phyloP scores from a whole-genome alignment of 2,329 filamentous ascomycete genomes.

The Microsporum canis region DNA sequence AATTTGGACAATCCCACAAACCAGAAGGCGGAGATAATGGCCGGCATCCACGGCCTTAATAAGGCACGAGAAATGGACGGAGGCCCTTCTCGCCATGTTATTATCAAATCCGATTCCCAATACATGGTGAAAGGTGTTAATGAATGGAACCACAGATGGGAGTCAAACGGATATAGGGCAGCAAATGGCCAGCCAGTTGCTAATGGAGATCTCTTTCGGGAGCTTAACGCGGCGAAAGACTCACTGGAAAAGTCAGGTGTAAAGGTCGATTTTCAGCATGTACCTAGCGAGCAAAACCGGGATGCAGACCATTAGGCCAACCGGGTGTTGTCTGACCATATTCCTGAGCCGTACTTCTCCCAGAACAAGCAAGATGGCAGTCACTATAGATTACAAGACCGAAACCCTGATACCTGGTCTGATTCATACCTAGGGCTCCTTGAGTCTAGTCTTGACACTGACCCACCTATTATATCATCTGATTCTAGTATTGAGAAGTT shows the following conservation, averaged over 20 bases:
- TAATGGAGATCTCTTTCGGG: not conserved
- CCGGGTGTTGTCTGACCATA: not conserved
- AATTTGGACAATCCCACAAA: not conserved
- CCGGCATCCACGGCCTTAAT: not conserved
- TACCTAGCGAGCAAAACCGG: not conserved
- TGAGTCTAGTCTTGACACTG: too few species aligned
- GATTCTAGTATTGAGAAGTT: not conserved
- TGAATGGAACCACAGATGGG: not conserved
- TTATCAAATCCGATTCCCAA: not conserved
- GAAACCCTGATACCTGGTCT: not conserved
- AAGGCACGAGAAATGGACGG: not conserved
- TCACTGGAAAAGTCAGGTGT: not conserved
- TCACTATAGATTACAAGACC: not conserved
- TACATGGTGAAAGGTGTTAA: not conserved
- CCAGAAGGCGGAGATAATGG: not conserved
- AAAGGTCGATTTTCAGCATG: not conserved
- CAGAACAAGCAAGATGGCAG: not conserved
- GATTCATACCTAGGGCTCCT: too few species aligned
- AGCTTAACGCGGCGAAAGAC: not conserved
- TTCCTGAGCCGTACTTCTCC: not conserved
- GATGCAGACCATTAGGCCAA: not conserved
- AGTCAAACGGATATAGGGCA: not conserved
- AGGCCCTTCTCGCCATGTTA: not conserved
- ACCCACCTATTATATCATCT: not conserved
- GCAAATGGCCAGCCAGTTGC: not conserved